phyloP scores from a whole-genome alignment of 305 asterid genomes.

The Caryopteris hybrid region DNA sequence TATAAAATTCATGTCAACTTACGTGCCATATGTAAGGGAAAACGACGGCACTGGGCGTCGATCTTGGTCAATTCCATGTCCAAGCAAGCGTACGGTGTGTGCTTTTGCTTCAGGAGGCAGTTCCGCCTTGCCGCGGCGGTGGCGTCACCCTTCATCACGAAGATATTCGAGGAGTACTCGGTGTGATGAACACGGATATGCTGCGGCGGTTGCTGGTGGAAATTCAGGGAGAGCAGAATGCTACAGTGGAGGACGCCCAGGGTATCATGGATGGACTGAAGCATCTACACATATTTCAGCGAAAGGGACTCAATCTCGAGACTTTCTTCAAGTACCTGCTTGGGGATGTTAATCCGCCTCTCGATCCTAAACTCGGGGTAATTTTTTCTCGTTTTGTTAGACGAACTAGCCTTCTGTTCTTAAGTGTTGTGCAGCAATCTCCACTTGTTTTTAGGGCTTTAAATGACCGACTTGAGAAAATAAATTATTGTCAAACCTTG shows the following conservation, averaged over 20 bases:
- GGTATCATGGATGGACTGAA: slow-evolving; percentile 44
- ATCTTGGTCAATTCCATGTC: slow-evolving; percentile 36
- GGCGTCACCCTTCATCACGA: slow-evolving; percentile 59
- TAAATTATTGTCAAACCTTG: too few species aligned
- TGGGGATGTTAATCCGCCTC: slow-evolving; percentile 66
- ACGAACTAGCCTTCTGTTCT: too few species aligned
- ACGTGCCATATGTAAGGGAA: background rate
- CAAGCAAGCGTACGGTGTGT: slow-evolving; percentile 76
- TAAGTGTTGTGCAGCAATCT: too few species aligned
- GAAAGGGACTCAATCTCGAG: slow-evolving; percentile 52
- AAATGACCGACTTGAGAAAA: too few species aligned
- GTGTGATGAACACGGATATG: slow-evolving; percentile 51
- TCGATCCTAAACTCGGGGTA: slow-evolving; percentile 64
- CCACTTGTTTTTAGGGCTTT: too few species aligned
- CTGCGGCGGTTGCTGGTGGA: slow-evolving; percentile 62
- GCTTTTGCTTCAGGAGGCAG: slow-evolving; percentile 91
- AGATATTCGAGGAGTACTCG: slow-evolving; percentile 70
- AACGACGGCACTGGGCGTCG: background rate
- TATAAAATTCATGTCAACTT: background rate
- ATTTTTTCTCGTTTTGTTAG: background rate
- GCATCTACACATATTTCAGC: slow-evolving; percentile 52
- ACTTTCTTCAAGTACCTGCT: slow-evolving; percentile 69
- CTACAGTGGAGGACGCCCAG: slow-evolving; percentile 70
- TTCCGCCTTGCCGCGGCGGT: slow-evolving; percentile 64
- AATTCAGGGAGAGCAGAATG: slow-evolving; percentile 60